Evolutionary conservation across 352 stramenopile species (phyloP).

Genomic region (Pythium chondricola): DNA sequence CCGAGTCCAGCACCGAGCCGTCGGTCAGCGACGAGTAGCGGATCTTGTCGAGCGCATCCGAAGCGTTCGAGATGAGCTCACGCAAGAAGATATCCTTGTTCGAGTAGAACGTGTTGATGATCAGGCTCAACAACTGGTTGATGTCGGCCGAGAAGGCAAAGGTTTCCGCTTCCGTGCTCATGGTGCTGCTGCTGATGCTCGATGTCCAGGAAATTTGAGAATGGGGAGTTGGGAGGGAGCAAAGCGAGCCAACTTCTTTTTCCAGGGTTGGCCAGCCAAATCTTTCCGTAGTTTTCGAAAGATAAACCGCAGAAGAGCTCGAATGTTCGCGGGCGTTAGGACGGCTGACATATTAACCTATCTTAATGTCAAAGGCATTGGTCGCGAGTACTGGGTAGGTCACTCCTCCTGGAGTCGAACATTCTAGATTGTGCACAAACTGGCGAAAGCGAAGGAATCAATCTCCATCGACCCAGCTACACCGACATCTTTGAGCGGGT

Average conservation of each 20-base stretch:
- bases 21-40: conserved; percentile 97
- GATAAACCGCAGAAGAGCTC: not conserved
- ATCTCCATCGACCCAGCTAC: not conserved
- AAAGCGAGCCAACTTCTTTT: not conserved
- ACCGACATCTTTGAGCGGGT: not conserved
- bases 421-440: conserved; percentile 56
- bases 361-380: conserved; percentile 12
- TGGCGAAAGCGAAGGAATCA: not conserved
- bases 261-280: too few species aligned
- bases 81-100: conserved; percentile 99
- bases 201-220: conserved; percentile 51
- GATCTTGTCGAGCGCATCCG: conserved; percentile 97
- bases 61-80: conserved; percentile 96
- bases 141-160: conserved; percentile 99
- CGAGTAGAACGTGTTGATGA: conserved; percentile 99
- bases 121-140: conserved; percentile 99
- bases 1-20: conserved; percentile 91
- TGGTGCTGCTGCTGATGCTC: conserved; percentile 30
- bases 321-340: not conserved
- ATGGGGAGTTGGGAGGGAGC: not conserved
- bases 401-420: conserved; percentile 33
- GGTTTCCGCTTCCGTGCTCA: conserved; percentile 92
- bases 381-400: conserved; percentile 13
- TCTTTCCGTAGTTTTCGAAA: conserved; percentile 19
- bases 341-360: conserved; percentile 4